Conservation (phyloP, 1,284 basidiomycete species). For the Rhodotorula sp. region DNA sequence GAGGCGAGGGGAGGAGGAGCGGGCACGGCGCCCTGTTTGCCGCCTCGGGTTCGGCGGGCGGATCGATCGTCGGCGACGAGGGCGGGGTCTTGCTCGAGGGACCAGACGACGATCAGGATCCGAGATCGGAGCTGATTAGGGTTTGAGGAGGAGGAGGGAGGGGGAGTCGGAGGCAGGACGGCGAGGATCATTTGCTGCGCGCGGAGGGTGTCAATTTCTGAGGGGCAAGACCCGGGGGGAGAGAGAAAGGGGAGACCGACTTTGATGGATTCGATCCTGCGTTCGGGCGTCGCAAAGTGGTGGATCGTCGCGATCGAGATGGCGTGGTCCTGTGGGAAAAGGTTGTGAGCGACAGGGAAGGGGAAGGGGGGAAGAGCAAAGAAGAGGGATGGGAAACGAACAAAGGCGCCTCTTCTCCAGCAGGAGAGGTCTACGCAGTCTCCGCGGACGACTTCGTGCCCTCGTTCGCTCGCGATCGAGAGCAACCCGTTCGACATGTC, state of each 20-base stretch:
- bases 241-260: constrained; percentile 50
- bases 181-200: constrained; percentile 38
- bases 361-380: background rate
- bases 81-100: constrained; percentile 76
- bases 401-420: constrained; percentile 68
- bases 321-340: constrained; percentile 70
- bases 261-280: constrained; percentile 70
- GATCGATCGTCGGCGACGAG: constrained; percentile 17
- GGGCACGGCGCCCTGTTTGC: constrained; percentile 35
- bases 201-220: constrained; percentile 9
- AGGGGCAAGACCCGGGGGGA: too few relatives aligned
- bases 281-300: constrained; percentile 75
- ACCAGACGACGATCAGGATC: constrained; percentile 97
- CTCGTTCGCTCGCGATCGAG: constrained; percentile 67
- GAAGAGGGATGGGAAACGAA: constrained; percentile 52
- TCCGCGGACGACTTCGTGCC: constrained; percentile 70
- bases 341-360: too few relatives aligned
- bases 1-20: constrained; percentile 8
- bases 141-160: constrained; percentile 54
- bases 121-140: too few relatives aligned
- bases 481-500: constrained; percentile 66
- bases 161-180: constrained; percentile 17
- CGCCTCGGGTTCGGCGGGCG: constrained; percentile 23
- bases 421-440: constrained; percentile 69
- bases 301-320: constrained; percentile 96